Base-by-base conservation (phyloP, 1,139 yeast species). In the Chernovozyma aurita region DNA sequence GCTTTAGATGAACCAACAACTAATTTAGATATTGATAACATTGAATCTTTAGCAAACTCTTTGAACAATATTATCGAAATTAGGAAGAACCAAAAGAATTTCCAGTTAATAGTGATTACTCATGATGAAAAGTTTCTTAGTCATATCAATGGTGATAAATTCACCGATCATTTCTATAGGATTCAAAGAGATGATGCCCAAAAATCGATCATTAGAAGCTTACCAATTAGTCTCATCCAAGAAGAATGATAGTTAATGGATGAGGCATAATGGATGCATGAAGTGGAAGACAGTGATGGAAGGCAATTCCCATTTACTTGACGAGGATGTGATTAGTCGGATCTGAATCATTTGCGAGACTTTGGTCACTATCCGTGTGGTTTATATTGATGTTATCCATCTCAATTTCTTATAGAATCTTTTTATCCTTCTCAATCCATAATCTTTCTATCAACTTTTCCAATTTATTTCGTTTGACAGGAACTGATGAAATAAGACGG, bases 1-100 rank as follows among this genome's bases (percentile, higher is more conserved):
- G 95, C 97, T 0, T 67, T 94, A 31, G 99, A 94, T 61, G 99
- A 94, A 61, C 99, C 99, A 5, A 94, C 99, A 0, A 94, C 98
- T 0, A 94, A 94, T 50, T 69, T 94, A 43, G 99, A 94, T 60
- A 78, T 76, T 39, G 96, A 85, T 40, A 94, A 94, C 54, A 79
- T 90, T 35, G 95, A 85, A 49, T 80, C 95, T 18, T 72, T 94
- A 42, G 98, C 97, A 0, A 76, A 73, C 45, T 83, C 96, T 1
- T 66, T 94, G 45, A 78, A 81, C 43, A 73, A 72, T 39, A 85
- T 94, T 40, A 86, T 94, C 44, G 82, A 80, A 35, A 63, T 79
- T 45, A 73, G 99, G 45, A 75, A 77, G 40, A 70, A 68, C 31
- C 98, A 94, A 56, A 76, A 75, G 53, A 94, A 94, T 55, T 94